Conservation (phyloP, 495 filamentous ascomycete genomes). For the Echria macrotheca region DNA sequence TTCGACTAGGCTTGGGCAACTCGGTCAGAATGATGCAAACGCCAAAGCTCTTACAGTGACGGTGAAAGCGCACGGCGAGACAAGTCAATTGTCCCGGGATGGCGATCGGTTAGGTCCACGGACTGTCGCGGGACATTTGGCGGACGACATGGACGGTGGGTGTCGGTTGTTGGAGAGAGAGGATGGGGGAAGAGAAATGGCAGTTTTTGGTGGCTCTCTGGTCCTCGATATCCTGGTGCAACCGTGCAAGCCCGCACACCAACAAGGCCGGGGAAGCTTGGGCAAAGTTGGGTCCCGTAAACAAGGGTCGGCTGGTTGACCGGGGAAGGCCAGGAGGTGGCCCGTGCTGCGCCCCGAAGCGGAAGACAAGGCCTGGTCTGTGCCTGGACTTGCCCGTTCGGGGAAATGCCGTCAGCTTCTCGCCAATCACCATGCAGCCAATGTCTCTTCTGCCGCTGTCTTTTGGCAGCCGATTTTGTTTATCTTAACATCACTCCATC, state of each 20-base stretch:
- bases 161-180: background rate
- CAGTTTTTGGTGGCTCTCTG: no score
- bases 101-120: constrained; percentile 11
- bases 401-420: constrained; percentile 4
- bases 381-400: constrained; percentile 13
- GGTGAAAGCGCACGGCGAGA: constrained; percentile 21
- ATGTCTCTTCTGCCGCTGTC: constrained; percentile 6
- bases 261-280: background rate
- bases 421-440: constrained; percentile 16
- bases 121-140: constrained; percentile 9
- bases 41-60: constrained; percentile 27
- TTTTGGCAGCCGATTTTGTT: background rate
- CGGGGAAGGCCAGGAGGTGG: constrained; percentile 9
- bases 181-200: constrained; percentile 1
- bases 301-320: constrained; percentile 13
- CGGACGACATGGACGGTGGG: background rate
- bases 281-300: background rate
- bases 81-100: constrained; percentile 25
- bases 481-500: no score
- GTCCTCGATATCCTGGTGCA: constrained; percentile 8
- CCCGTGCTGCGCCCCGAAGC: constrained; percentile 8
- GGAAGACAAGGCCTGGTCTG: background rate
- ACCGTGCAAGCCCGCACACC: background rate
- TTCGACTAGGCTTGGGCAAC: constrained; percentile 1
- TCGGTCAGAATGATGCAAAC: background rate